Evolutionary conservation across 2,329 filamentous ascomycete species (phyloP), one percentile per base, ranked within the genome.

Genomic region (Alternaria solani): DNA sequence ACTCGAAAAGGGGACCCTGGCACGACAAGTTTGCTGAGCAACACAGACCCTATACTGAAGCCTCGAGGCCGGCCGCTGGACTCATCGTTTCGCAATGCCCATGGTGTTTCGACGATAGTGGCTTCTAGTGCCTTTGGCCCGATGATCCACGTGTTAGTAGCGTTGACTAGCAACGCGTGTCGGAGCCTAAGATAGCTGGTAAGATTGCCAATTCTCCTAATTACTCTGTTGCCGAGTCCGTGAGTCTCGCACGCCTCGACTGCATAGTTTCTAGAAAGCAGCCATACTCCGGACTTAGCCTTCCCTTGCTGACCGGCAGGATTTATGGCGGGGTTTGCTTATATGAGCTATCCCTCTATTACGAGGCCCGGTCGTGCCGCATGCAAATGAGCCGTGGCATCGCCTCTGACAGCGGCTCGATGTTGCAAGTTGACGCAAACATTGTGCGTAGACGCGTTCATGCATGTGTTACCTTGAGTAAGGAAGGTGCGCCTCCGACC

Each of bases 281-380:
- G 57, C 69, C 66, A 62, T 66, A 61, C 23, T 25, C 34, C 49
- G 23, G 25, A 39, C 16, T 66, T 66, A 62, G 63, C 64, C 63
- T 69, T 69, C 68, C 71, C 72, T 72, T 71, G 71, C 65, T 64
- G 63, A 68, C 68, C 63, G 57, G 43, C 30, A 30, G 58, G 64
- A 65, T 68, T 67, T 68, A 67, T 70, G 75, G 74, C 71, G 74
- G 74, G 74, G 71, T 72, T 71, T 62, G 67, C 62, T 67, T 54
- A 66, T 60, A 51, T 58, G 62, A 51, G 47, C 55, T 46, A 49
- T 48, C 59, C 54, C 41, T 55, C 65, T 68, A 66, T 70, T 67
- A 68, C 63, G 47, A 68, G 64, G 62, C 66, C 28, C 61, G 61
- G 55, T 66, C 65, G 63, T 65, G 68, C 66, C 60, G 69, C 66